phyloP scores from a whole-genome alignment of 306 rosid species.

The Arachis stenosperma region DNA sequence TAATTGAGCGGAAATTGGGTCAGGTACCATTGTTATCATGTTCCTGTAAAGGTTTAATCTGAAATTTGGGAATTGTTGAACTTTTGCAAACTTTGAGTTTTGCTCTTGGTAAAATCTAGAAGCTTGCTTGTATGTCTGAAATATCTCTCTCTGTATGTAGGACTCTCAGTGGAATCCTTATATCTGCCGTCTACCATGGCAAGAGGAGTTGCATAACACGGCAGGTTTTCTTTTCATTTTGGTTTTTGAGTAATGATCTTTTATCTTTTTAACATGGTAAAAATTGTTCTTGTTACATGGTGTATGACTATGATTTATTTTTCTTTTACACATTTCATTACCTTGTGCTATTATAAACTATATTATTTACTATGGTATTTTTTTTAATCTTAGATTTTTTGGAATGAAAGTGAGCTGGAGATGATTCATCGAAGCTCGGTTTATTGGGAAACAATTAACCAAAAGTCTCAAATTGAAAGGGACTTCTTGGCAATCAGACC shows the following conservation, averaged over 20 bases:
- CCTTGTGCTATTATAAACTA: background rate
- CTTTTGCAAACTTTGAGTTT: constrained; percentile 14
- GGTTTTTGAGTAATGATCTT: background rate
- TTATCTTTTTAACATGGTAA: background rate
- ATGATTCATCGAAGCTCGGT: constrained; percentile 71
- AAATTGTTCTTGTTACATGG: background rate
- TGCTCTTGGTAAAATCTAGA: constrained; percentile 27
- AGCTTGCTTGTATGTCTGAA: background rate
- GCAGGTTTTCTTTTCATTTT: constrained; percentile 46
- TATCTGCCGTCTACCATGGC: constrained; percentile 62
- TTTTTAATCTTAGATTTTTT: constrained; percentile 59
- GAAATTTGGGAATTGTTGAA: constrained; percentile 27
- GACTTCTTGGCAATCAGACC: constrained; percentile 57
- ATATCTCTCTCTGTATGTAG: constrained; percentile 44
- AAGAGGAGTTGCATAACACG: constrained; percentile 60
- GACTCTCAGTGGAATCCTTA: constrained; percentile 76
- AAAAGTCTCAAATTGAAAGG: constrained; percentile 58
- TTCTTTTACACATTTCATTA: background rate
- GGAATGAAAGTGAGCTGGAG: constrained; percentile 74
- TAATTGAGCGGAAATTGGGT: constrained; percentile 64
- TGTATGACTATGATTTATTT: background rate
- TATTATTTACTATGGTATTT: constrained; percentile 21
- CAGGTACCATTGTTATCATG: constrained; percentile 42
- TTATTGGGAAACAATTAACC: constrained; percentile 64
- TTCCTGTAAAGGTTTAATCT: constrained; percentile 21